Conservation (phyloP, 2,329 filamentous ascomycete species). For the Nothopassalora personata region DNA sequence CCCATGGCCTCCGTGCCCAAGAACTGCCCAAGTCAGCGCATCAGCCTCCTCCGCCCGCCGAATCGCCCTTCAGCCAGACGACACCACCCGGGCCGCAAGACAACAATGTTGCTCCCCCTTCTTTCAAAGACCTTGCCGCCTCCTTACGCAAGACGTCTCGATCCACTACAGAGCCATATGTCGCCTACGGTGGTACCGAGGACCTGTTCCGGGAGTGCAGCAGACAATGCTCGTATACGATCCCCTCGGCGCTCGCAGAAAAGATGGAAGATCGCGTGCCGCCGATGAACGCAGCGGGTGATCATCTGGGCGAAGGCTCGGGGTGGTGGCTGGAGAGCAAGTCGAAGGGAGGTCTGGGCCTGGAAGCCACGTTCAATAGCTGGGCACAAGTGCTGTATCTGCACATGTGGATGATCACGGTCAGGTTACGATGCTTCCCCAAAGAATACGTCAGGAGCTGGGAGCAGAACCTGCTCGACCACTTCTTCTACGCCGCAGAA, state of each 20-base stretch:
- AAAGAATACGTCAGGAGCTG: slow-evolving; percentile 64
- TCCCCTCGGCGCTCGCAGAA: slow-evolving; percentile 58
- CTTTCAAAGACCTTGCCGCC: slow-evolving; percentile 24
- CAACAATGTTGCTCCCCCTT: slow-evolving; percentile 8
- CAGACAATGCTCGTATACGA: slow-evolving; percentile 67
- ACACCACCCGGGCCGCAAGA: slow-evolving; percentile 12
- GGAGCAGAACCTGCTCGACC: slow-evolving; percentile 87
- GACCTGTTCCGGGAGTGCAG: slow-evolving; percentile 71
- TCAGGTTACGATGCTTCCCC: slow-evolving; percentile 74
- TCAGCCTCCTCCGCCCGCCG: background rate
- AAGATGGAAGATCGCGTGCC: slow-evolving; percentile 56
- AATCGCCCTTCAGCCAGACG: slow-evolving; percentile 2
- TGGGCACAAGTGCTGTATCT: slow-evolving; percentile 97
- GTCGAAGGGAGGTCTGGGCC: slow-evolving; percentile 47
- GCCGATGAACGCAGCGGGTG: slow-evolving; percentile 67
- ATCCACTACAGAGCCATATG: slow-evolving; percentile 60
- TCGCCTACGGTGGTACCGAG: slow-evolving; percentile 74
- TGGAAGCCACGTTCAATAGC: slow-evolving; percentile 83
- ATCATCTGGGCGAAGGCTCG: slow-evolving; percentile 70
- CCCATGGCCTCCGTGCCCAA: slow-evolving; percentile 3
- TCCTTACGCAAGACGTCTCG: slow-evolving; percentile 24
- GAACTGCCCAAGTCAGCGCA: slow-evolving; percentile 2
- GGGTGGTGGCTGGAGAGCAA: slow-evolving; percentile 71
- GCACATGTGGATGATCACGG: slow-evolving; percentile 87
- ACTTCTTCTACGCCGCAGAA: slow-evolving; percentile 89